Base-by-base conservation (phyloP, 805 yeast genomes). In the Metschnikowia amazonensis region DNA sequence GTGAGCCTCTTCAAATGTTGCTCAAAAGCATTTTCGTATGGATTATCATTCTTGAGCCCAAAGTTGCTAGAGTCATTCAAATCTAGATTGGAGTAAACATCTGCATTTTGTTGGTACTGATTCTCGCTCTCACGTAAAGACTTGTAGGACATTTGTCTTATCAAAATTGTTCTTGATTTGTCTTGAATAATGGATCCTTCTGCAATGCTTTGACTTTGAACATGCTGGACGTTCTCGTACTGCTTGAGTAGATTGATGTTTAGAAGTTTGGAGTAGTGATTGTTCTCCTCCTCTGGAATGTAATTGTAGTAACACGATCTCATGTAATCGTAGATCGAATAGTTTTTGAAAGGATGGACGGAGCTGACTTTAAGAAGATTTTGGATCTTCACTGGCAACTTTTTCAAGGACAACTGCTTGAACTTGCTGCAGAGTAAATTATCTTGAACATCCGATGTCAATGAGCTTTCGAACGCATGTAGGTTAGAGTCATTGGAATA, bases 401-500 rank as follows among this genome's bases (percentile, higher is more conserved):
- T 62, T 14, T 57, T 55, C 27, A 67, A 52, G 3, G 43, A 45
- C 5, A 60, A 46, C 5, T 51, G 46, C 5, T 59, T 51, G 56
- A 55, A 66, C n/a, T 46, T 53, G 42, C 51, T 63, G 28, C 49
- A 56, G 18, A 50, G 33, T 17, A 59, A 51, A 30, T 60, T 53
- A 17, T 54, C 63, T n/a, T 61, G 56, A 13, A 69, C 56, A 8
- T 50, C 61, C 2, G 72, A 62, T 21, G 51, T 44, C 28, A 70
- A 42, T 4, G 63, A 57, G 20, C 57, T 42, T 43, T 62, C 66
- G 45, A 71, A 70, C 31, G 60, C 60, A 33, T 64, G 62, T 43
- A 71, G 58, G 45, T 65, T 63, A n/a, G 67, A 57, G 53, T 71
- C 76, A 50, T 71, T 71, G 20, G 74, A 66, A 45, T 56, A 56